Percentiles rank a stretch among this genome's conserved stretches.
Evolutionary conservation across 306 rosid genomes (phyloP).

Genomic region (Elaeagnus macrophylla): DNA sequence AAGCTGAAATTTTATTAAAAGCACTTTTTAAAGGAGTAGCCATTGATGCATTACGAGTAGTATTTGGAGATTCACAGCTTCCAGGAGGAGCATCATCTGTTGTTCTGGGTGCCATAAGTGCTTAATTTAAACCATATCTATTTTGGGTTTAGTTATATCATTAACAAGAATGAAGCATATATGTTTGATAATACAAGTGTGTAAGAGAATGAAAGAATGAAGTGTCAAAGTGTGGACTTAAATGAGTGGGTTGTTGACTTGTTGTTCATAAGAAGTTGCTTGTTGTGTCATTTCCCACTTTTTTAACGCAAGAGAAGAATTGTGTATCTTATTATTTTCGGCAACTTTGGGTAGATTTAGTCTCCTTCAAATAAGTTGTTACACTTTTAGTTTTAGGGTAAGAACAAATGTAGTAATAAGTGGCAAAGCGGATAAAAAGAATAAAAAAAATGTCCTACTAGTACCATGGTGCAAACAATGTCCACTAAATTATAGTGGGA

Average conservation of each 20-base stretch:
- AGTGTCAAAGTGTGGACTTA: constrained; percentile 20
- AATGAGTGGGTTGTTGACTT: constrained; percentile 16
- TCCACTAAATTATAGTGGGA: too few species aligned
- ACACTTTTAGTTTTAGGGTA: too few species aligned
- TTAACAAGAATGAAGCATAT: constrained; percentile 7
- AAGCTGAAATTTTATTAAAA: constrained; percentile 42
- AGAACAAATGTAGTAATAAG: too few species aligned
- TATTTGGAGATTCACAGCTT: constrained; percentile 33
- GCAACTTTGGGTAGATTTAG: too few species aligned
- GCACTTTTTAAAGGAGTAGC: constrained; percentile 32
- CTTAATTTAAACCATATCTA: constrained; percentile 9
- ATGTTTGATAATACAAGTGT: background rate
- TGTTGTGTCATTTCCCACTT: constrained; percentile 56
- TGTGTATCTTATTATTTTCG: too few species aligned
- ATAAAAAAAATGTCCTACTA: too few species aligned
- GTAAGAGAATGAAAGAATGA: constrained; percentile 27
- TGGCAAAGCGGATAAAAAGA: too few species aligned
- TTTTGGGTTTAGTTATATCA: background rate
- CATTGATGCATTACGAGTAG: constrained; percentile 31
- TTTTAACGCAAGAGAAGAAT: constrained; percentile 20
- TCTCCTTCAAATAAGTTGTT: too few species aligned
- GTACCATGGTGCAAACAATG: too few species aligned
- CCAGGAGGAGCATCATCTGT: constrained; percentile 27
- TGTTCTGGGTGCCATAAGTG: constrained; percentile 24
- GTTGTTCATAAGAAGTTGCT: constrained; percentile 28